Base-by-base conservation (phyloP, 306 rosid genomes). In the Inga leiocalycina region DNA sequence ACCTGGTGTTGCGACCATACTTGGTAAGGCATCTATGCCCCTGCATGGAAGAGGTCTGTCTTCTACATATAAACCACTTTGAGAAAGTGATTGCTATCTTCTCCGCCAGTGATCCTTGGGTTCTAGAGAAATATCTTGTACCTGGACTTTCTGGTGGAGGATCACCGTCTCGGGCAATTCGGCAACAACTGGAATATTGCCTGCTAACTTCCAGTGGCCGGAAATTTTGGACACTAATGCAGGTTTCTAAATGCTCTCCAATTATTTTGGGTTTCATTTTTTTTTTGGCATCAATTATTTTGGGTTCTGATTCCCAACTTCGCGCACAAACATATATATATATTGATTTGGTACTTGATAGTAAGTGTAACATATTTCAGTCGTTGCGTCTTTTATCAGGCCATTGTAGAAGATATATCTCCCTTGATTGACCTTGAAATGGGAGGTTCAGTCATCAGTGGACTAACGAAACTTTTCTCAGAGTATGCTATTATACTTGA, bases 141-240 rank as follows among this genome's bases (percentile, higher is more conserved):
- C 85, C 94, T 62, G 90, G 88, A 84, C 83, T 92, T 71, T 65
- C 88, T 78, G 85, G 79, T 51, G 92, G 70, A 81, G 89, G 78
- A 74, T 82, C 84, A 54, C 75, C 84, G 27, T 81, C 89, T 57
- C 75, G 76, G 80, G 78, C 78, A 61, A 79, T 78, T 56, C 88
- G 77, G 68, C 87, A 88, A 76, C 88, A 88, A 79, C 80, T 84
- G 24, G 91, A 90, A 70, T 87, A 85, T 83, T 92, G 93, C 85
- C 75, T 90, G 54, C 92, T 93, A 79, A 92, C 98, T 77, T 52
- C 86, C 81, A 89, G 94, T 35, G 97, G 98, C 75, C 19, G 92
- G 75, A 92, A 93, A 87, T 89, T 92, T 83, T 81, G 84, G 37
- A 90, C 91, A 32, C 75, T 92, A 15, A 74, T 90, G 81, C 97